phyloP scores from a whole-genome alignment of 1,284 basidiomycete genomes.

The Coniophora puteana region DNA sequence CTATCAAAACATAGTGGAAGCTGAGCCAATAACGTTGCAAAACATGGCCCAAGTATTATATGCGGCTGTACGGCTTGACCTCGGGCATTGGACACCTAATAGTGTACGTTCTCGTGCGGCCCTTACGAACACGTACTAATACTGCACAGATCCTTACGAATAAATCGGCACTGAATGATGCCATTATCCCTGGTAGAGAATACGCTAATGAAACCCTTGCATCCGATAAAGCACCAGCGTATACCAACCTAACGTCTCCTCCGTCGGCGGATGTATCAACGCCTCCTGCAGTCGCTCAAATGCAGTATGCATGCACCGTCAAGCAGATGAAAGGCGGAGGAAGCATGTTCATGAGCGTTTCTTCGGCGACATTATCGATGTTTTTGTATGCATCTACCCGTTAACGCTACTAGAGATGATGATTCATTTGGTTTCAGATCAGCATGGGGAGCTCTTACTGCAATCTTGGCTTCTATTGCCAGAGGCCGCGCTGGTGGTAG shows the following conservation, averaged over 20 bases:
- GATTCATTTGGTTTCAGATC: not conserved
- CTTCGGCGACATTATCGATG: not conserved
- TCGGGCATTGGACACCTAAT: not conserved
- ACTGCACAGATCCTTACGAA: not conserved
- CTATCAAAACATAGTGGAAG: not conserved
- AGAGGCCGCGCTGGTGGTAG: not conserved
- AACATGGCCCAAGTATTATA: slow-evolving; percentile 1
- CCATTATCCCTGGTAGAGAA: not conserved
- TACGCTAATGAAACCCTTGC: not conserved
- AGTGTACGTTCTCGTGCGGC: not conserved
- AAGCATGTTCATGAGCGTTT: not conserved
- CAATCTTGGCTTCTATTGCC: not conserved
- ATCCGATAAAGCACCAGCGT: not conserved
- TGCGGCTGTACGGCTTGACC: not conserved
- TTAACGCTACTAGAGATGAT: not conserved
- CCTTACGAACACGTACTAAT: not conserved
- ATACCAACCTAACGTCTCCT: not conserved
- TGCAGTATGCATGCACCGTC: not conserved
- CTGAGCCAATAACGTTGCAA: not conserved
- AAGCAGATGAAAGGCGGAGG: not conserved
- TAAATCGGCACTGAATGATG: not conserved
- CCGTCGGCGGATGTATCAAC: not conserved
- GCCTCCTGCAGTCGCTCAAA: not conserved
- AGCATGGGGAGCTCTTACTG: not conserved
- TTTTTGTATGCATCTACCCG: not conserved